Conservation (phyloP, 768 basidiomycete genomes). For the Lentinula guzmanii region DNA sequence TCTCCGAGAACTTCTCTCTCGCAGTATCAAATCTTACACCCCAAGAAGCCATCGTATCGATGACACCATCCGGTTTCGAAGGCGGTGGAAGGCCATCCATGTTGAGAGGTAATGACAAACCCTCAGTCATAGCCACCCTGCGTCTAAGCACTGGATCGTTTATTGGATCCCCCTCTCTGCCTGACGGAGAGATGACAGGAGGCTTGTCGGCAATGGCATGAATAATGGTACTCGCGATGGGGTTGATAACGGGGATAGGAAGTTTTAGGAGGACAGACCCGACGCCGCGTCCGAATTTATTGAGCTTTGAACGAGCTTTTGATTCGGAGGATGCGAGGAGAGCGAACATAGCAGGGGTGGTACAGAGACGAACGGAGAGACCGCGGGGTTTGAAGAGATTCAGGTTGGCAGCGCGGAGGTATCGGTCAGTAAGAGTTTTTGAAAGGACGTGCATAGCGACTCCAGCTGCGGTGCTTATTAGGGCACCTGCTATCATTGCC, state of each 20-base stretch:
- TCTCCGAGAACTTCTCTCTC: slow-evolving; percentile 11
- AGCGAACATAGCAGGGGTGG: slow-evolving; percentile 16
- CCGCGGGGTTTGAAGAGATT: slow-evolving; percentile 18
- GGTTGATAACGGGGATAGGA: slow-evolving; percentile 9
- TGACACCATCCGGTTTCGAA: no score
- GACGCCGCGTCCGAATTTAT: slow-evolving; percentile 12
- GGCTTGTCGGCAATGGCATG: slow-evolving; percentile 13
- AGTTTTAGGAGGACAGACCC: slow-evolving; percentile 10
- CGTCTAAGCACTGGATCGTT: slow-evolving; percentile 1
- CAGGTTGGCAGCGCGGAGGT: slow-evolving; percentile 16
- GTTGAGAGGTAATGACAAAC: slow-evolving; percentile 12
- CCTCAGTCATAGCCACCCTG: slow-evolving; percentile 14
- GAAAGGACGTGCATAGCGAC: slow-evolving; percentile 14
- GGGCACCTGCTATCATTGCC: slow-evolving; percentile 15
- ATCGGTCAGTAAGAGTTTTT: slow-evolving; percentile 19
- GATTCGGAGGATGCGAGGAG: slow-evolving; percentile 6
- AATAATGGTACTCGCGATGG: slow-evolving; percentile 7
- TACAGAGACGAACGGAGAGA: slow-evolving; percentile 17
- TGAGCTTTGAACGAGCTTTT: slow-evolving; percentile 5
- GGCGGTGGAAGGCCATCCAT: background rate
- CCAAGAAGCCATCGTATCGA: slow-evolving; percentile 8
- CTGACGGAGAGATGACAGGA: slow-evolving; percentile 2
- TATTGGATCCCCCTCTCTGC: background rate
- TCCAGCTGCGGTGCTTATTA: slow-evolving; percentile 9
- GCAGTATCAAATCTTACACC: slow-evolving; percentile 15